Evolutionary conservation across 305 asterid genomes (phyloP).

Genomic region (Rubia tinctorum): DNA sequence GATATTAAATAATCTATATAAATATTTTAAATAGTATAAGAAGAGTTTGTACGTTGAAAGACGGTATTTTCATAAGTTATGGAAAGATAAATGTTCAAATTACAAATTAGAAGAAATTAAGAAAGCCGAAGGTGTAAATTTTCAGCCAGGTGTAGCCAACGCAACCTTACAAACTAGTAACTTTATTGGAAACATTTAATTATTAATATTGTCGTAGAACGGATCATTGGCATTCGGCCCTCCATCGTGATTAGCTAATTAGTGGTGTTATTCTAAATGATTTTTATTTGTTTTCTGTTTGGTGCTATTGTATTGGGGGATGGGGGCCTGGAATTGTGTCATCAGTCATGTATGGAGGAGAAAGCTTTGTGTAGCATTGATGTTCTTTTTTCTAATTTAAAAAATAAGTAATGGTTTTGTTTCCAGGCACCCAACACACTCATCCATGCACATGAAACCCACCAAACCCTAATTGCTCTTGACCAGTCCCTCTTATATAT

Average conservation of each 20-base stretch:
- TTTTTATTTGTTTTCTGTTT: no score
- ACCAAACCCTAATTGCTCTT: slow-evolving; percentile 22
- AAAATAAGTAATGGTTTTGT: slow-evolving; percentile 15
- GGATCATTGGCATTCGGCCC: not conserved
- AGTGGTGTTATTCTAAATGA: not conserved
- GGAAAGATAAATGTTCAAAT: no score
- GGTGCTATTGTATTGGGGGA: not conserved
- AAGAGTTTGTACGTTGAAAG: no score
- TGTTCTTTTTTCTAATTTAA: not conserved
- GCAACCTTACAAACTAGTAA: not conserved
- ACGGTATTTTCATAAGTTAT: no score
- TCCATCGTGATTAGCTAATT: slow-evolving; percentile 6
- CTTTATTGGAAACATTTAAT: not conserved
- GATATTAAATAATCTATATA: no score
- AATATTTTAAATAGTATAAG: no score
- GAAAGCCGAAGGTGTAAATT: no score
- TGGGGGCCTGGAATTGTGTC: slow-evolving; percentile 20
- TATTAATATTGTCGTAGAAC: not conserved
- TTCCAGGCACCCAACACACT: slow-evolving; percentile 30
- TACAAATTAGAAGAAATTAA: no score
- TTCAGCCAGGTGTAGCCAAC: no score
- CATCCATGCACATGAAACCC: slow-evolving; percentile 23
- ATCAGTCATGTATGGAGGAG: not conserved
- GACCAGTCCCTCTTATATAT: slow-evolving; percentile 5
- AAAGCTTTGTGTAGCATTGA: slow-evolving; percentile 24